Percentiles rank a stretch among this genome's conserved stretches.
These are phyloP conservation scores for Picea mariana DNA, from an alignment of 83 land plant species.

Conservation along the genomic window DNA sequence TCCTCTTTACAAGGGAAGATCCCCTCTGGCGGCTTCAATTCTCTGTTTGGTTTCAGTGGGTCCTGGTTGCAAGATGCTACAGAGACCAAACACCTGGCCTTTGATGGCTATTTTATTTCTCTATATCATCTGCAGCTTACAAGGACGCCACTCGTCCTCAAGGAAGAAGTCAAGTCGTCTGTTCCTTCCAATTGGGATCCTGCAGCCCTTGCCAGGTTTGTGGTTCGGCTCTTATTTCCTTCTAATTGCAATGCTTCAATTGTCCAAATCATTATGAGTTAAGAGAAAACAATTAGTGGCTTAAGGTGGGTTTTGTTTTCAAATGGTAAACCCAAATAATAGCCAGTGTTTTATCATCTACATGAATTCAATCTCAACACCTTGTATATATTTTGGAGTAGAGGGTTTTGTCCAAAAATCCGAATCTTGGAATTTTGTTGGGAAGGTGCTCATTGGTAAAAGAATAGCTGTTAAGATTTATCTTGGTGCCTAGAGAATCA, in stretches of 20 bases:
- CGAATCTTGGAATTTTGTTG: no score
- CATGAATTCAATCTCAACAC: not conserved
- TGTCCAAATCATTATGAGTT: not conserved
- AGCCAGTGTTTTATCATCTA: not conserved
- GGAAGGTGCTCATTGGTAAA: not conserved
- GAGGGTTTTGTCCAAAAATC: no score
- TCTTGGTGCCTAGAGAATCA: not conserved
- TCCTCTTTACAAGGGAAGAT: conserved; percentile 63
- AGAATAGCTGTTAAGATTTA: not conserved
- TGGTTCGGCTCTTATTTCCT: not conserved
- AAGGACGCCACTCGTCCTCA: conserved; percentile 51
- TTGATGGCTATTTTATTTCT: conserved; percentile 72
- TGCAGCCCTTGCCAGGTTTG: conserved; percentile 44
- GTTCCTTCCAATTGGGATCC: conserved; percentile 72
- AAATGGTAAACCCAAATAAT: not conserved
- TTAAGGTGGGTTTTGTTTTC: conserved; percentile 1
- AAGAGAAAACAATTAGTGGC: not conserved
- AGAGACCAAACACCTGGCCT: conserved; percentile 60
- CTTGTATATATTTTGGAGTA: not conserved
- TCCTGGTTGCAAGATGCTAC: conserved; percentile 67
- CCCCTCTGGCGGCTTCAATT: conserved; percentile 64
- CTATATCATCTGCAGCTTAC: conserved; percentile 60
- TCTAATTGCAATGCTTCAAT: not conserved
- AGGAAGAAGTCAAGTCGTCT: conserved; percentile 59
- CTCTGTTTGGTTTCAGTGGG: conserved; percentile 58